phyloP scores from a whole-genome alignment of 2,329 filamentous ascomycete species.

The Arachnopeziza araneosa region DNA sequence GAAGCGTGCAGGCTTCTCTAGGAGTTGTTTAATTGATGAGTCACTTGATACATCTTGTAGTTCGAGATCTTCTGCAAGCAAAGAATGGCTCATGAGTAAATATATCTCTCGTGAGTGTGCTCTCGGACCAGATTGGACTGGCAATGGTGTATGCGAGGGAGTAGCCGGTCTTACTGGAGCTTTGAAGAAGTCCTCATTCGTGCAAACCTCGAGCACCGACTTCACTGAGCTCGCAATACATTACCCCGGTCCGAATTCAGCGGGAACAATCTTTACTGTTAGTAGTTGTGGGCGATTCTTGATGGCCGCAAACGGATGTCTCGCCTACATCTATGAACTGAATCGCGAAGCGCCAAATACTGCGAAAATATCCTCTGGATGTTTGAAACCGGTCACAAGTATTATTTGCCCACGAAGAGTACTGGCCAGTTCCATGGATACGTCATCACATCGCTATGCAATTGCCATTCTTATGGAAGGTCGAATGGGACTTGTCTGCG shows the following conservation, averaged over 20 bases:
- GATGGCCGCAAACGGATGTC: constrained; percentile 46
- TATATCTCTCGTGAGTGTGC: constrained; percentile 38
- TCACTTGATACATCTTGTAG: constrained; percentile 22
- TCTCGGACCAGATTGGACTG: constrained; percentile 28
- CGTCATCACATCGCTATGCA: constrained; percentile 47
- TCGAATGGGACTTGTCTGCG: constrained; percentile 55
- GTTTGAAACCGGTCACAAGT: constrained; percentile 42
- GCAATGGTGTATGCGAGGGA: constrained; percentile 20
- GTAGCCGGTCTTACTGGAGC: not conserved
- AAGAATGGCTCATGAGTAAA: constrained; percentile 36
- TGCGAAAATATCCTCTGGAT: constrained; percentile 9
- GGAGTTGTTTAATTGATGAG: constrained; percentile 17
- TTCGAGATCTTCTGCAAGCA: constrained; percentile 16
- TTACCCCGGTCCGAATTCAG: constrained; percentile 16
- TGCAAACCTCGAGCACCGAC: constrained; percentile 32
- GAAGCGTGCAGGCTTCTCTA: constrained; percentile 49
- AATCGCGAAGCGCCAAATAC: constrained; percentile 18
- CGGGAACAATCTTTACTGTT: constrained; percentile 31
- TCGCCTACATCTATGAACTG: constrained; percentile 50
- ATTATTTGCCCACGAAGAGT: constrained; percentile 53
- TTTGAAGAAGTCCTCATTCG: constrained; percentile 26
- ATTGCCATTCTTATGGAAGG: constrained; percentile 55
- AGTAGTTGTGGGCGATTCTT: constrained; percentile 55
- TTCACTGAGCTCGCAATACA: constrained; percentile 33
- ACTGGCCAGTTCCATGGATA: constrained; percentile 58